Percentiles rank a stretch among this genome's conserved stretches.
phyloP scores from a whole-genome alignment of 164 flowering plant genomes.

The Taxillus chinensis region DNA sequence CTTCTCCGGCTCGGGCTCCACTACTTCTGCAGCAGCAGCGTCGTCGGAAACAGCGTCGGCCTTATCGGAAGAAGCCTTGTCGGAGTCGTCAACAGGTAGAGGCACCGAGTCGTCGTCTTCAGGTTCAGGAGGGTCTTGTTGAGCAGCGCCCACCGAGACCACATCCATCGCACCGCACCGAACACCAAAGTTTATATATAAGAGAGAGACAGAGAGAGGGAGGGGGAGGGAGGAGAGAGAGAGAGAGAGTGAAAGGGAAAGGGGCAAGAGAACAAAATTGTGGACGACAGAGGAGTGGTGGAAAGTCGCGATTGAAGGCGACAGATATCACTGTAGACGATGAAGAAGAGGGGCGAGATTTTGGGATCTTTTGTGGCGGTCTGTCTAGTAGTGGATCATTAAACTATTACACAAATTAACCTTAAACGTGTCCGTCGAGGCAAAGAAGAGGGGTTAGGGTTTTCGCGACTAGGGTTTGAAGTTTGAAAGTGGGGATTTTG shows the following conservation, averaged over 20 bases:
- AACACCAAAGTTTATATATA: constrained; percentile 25
- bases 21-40: neutral
- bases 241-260: neutral
- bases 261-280: neutral
- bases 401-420: neutral
- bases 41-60: neutral
- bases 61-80: constrained; percentile 16
- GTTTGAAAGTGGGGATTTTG: neutral
- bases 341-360: constrained; percentile 11
- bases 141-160: constrained; percentile 1
- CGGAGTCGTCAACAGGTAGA: constrained; percentile 5
- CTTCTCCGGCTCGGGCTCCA: constrained; percentile 15
- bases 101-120: constrained; percentile 24
- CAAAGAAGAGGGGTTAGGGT: neutral
- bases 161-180: constrained; percentile 27
- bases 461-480: neutral
- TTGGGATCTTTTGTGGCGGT: constrained; percentile 12
- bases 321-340: constrained; percentile 46
- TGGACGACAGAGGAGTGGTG: constrained; percentile 17
- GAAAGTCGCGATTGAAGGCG: constrained; percentile 79
- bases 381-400: neutral
- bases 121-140: constrained; percentile 17
- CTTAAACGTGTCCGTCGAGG: neutral
- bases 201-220: constrained; percentile 13
- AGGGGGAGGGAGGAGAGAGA: constrained; percentile 5